These are phyloP conservation scores for Eucalyptus coolabah DNA, from an alignment of 345 rosid genomes.

Conservation along the genomic window DNA sequence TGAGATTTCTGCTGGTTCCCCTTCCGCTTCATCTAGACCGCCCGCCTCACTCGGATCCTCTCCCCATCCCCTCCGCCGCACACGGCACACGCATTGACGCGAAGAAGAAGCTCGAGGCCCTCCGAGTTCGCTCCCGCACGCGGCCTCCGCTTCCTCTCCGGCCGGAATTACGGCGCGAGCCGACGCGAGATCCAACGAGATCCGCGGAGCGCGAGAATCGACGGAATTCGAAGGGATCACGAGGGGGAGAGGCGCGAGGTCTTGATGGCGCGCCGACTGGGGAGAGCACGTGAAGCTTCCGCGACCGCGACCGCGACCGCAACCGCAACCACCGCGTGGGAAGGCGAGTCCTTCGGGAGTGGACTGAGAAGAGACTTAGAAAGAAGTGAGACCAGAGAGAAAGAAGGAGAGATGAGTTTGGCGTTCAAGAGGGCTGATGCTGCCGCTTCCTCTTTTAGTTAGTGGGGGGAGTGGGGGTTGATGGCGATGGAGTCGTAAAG, in stretches of 20 bases:
- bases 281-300: not conserved
- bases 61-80: not conserved
- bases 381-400: not conserved
- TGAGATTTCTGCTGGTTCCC: slow-evolving; percentile 31
- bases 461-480: rapidly evolving
- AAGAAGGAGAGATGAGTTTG: not conserved
- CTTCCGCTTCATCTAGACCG: slow-evolving; percentile 60
- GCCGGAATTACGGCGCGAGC: not conserved
- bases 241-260: not conserved
- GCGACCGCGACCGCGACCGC: not conserved
- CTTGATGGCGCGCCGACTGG: not conserved
- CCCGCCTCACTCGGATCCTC: not conserved
- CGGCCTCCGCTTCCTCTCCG: not conserved
- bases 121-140: not conserved
- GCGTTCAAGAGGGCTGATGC: not conserved
- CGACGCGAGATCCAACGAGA: not conserved
- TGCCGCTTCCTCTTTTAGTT: not conserved
- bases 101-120: not conserved
- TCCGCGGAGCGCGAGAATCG: not conserved
- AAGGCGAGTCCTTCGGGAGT: not conserved
- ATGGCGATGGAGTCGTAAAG: not conserved
- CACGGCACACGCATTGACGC: rapidly evolving
- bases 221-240: not conserved
- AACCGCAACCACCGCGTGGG: not conserved
- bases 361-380: not conserved